Evolutionary conservation across 78 protist species (phyloP).

Genomic region (Emiliania huxleyi): DNA sequence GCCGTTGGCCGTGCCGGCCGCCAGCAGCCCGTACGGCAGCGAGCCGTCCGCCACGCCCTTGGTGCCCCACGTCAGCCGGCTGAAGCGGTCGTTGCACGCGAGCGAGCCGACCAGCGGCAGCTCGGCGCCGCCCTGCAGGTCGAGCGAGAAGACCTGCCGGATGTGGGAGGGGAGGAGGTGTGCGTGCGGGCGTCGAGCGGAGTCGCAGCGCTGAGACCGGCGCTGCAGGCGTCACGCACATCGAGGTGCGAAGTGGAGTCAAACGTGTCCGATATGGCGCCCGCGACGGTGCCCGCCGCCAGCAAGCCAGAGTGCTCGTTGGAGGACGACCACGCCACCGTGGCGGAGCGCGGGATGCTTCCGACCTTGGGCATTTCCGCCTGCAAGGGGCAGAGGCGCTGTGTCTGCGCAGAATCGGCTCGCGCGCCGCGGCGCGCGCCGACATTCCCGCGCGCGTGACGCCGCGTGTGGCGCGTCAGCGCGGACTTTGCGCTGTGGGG

Average conservation of each 20-base stretch:
- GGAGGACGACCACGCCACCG: slow-evolving; percentile 35
- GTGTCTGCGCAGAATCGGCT: too few species aligned
- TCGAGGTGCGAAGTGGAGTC: slow-evolving; percentile 54
- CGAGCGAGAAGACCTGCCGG: slow-evolving; percentile 37
- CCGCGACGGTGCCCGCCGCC: slow-evolving; percentile 59
- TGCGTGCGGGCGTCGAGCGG: too few species aligned
- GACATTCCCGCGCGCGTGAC: too few species aligned
- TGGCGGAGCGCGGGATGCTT: not conserved
- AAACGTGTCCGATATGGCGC: slow-evolving; percentile 58
- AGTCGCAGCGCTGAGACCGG: too few species aligned
- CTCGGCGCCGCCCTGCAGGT: not conserved
- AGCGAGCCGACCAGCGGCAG: not conserved
- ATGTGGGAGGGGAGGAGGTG: too few species aligned
- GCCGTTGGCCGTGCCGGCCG: slow-evolving; percentile 71
- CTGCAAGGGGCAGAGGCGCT: too few species aligned
- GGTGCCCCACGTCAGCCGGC: slow-evolving; percentile 56
- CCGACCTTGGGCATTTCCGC: not conserved
- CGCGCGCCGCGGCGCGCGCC: too few species aligned
- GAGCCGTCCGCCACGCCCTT: not conserved
- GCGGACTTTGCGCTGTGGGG: too few species aligned
- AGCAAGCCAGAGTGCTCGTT: not conserved
- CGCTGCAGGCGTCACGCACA: too few species aligned
- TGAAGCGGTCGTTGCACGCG: slow-evolving; percentile 18
- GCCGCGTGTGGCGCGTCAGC: too few species aligned
- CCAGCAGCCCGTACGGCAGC: slow-evolving; percentile 53